phyloP scores from a whole-genome alignment of 371 early-diverging fungal species.

The Lichtheimia ornata region DNA sequence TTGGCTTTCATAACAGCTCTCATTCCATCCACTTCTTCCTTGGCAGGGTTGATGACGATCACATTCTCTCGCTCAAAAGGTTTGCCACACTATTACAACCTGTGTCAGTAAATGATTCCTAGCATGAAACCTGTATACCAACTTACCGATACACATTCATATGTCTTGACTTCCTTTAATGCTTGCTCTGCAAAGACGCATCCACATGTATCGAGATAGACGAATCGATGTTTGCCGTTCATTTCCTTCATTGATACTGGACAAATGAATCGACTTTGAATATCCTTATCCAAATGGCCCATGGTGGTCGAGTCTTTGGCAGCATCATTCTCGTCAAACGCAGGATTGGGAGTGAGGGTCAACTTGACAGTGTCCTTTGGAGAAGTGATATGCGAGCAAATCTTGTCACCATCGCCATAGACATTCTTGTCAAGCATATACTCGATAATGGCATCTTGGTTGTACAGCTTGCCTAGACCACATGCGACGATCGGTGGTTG shows the following conservation, averaged over 20 bases:
- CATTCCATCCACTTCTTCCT: slow-evolving; percentile 65
- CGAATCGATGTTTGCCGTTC: slow-evolving; percentile 87
- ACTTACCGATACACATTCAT: slow-evolving; percentile 59
- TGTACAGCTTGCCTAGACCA: slow-evolving; percentile 88
- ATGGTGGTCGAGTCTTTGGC: slow-evolving; percentile 40
- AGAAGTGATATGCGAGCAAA: slow-evolving; percentile 78
- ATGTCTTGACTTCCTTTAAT: slow-evolving; percentile 71
- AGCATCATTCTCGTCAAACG: slow-evolving; percentile 44
- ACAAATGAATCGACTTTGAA: slow-evolving; percentile 76
- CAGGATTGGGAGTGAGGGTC: slow-evolving; percentile 74
- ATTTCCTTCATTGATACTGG: slow-evolving; percentile 93
- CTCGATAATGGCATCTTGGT: slow-evolving; percentile 87
- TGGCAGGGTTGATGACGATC: slow-evolving; percentile 76
- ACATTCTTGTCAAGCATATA: slow-evolving; percentile 74
- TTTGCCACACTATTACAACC: slow-evolving; percentile 63
- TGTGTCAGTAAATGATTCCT: too few species aligned
- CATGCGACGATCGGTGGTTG: slow-evolving; percentile 80
- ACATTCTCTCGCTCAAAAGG: slow-evolving; percentile 62
- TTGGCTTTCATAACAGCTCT: slow-evolving; percentile 55
- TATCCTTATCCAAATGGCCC: slow-evolving; percentile 52
- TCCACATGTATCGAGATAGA: slow-evolving; percentile 81
- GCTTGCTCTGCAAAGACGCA: slow-evolving; percentile 89
- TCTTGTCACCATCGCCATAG: slow-evolving; percentile 83
- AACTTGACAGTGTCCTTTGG: slow-evolving; percentile 79
- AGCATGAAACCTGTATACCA: too few species aligned